Base-by-base conservation (phyloP, 805 yeast genomes). In the Ogataea ganodermae region DNA sequence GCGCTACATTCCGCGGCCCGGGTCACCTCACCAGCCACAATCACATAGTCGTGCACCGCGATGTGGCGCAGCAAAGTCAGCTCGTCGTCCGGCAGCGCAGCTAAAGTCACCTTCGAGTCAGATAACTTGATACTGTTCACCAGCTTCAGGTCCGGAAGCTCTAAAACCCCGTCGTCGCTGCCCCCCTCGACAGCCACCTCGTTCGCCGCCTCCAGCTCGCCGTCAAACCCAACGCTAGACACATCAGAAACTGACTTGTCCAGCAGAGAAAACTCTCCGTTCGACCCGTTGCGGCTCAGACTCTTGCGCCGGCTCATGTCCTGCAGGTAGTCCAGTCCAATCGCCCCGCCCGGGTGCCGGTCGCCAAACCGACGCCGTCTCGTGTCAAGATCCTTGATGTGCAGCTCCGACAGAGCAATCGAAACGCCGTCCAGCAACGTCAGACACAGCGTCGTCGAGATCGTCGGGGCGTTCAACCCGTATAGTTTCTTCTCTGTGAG, bases 261-360 rank as follows among this genome's bases (percentile, higher is more conserved):
- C 20, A 47, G 9, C 17, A 47, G 31, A 0, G 59, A 55, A 18
- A 51, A 53, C 26, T 50, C 58, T 2, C 50, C 50, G 32, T 45
- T 55, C 4, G 51, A 49, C n/a, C 35, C 42, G 6, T n/a, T 16
- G 28, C 47, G 45, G 31, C 50, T 48, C 22, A 40, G 23, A 8
- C 38, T 33, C 8, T 42, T 21, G 7, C 41, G 37, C 17, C 38
- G 46, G 31, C 37, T 27, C 27, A 45, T 28, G 12, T 51, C 41
- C 18, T 43, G 51, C 33, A 57, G 53, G 48, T 69, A 75, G 6
- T 74, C 70, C 44, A 71, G 72, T 13, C 97, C 97, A 60, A 89
- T 89, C 1, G 94, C 86, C 14, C 97, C 97, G 17, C 96, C 96
- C 1, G 97, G 97, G 60, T 89, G 97, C 60, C 84, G 78, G 51